Conservation (phyloP, 1,139 yeast species). For the Blastobotrys niveus region DNA sequence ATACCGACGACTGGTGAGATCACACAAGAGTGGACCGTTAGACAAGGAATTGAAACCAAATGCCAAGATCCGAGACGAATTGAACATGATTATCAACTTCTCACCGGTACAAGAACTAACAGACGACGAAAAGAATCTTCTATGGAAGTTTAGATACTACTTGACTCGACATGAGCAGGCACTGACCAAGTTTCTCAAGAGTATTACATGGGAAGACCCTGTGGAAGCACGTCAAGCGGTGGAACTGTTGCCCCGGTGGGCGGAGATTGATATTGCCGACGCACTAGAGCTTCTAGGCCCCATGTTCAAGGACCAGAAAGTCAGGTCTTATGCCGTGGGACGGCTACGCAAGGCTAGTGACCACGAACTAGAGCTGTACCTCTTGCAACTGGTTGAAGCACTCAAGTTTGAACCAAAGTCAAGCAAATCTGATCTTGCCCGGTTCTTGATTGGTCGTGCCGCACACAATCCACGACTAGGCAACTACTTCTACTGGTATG, state of each 20-base stretch:
- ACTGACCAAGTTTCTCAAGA: slow-evolving; percentile 76
- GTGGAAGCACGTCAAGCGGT: slow-evolving; percentile 74
- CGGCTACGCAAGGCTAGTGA: slow-evolving; percentile 73
- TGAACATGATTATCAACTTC: slow-evolving; percentile 58
- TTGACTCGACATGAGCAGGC: slow-evolving; percentile 70
- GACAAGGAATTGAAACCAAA: slow-evolving; percentile 89
- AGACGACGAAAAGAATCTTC: slow-evolving; percentile 77
- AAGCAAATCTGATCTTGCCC: slow-evolving; percentile 54
- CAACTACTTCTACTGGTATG: slow-evolving; percentile 85
- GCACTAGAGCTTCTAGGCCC: slow-evolving; percentile 85
- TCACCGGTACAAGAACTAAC: slow-evolving; percentile 80
- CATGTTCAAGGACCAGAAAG: slow-evolving; percentile 50
- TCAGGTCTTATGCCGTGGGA: slow-evolving; percentile 81
- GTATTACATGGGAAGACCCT: slow-evolving; percentile 85
- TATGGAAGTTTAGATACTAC: slow-evolving; percentile 90
- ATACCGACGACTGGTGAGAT: slow-evolving; percentile 76
- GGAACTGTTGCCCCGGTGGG: slow-evolving; percentile 53
- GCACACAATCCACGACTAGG: slow-evolving; percentile 63
- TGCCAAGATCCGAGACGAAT: slow-evolving; percentile 70
- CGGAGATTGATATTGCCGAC: slow-evolving; percentile 84
- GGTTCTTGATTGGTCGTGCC: slow-evolving; percentile 70
- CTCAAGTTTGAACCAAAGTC: slow-evolving; percentile 58
- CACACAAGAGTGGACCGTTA: slow-evolving; percentile 66
- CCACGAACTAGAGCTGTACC: slow-evolving; percentile 70
- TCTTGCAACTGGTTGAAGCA: slow-evolving; percentile 90